Percentiles rank a stretch among this genome's conserved stretches.
phyloP scores from a whole-genome alignment of 2,329 filamentous ascomycete species.

The Bretziella fagacearum region DNA sequence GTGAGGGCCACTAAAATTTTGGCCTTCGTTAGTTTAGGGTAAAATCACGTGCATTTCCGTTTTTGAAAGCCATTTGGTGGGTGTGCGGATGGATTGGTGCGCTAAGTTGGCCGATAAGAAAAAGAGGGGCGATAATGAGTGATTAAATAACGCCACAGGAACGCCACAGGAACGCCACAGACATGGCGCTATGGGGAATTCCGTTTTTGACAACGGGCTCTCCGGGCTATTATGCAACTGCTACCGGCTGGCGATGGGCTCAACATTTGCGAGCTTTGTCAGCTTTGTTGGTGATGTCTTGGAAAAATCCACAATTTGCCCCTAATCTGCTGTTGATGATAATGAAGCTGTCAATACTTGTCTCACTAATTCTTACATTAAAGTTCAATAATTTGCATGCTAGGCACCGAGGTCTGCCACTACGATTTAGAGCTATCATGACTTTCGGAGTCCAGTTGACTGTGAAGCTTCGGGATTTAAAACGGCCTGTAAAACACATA shows the following conservation, averaged over 20 bases:
- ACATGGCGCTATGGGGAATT: neutral
- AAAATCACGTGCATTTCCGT: slow-evolving; percentile 12
- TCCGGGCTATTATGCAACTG: too few species aligned
- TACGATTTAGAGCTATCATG: too few species aligned
- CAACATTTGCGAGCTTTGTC: too few species aligned
- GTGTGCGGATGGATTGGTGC: slow-evolving; percentile 10
- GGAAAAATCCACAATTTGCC: too few species aligned
- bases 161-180: slow-evolving; percentile 4
- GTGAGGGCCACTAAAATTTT: slow-evolving; percentile 18
- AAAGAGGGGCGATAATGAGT: neutral
- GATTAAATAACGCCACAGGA: neutral
- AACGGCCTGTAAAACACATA: neutral
- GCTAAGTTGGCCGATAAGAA: slow-evolving; percentile 1
- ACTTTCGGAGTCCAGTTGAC: neutral
- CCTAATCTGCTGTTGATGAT: too few species aligned
- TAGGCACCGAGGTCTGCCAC: too few species aligned
- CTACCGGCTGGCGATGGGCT: too few species aligned
- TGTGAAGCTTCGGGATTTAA: neutral
- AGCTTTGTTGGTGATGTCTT: too few species aligned
- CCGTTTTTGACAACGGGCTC: too few species aligned
- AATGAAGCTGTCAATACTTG: neutral
- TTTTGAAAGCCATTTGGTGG: slow-evolving; percentile 14
- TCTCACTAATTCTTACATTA: neutral
- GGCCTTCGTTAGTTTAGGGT: slow-evolving; percentile 15
- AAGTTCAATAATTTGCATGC: neutral